Evolutionary conservation across 2,329 filamentous ascomycete species (phyloP).

Genomic region (Pyricularia sp.): DNA sequence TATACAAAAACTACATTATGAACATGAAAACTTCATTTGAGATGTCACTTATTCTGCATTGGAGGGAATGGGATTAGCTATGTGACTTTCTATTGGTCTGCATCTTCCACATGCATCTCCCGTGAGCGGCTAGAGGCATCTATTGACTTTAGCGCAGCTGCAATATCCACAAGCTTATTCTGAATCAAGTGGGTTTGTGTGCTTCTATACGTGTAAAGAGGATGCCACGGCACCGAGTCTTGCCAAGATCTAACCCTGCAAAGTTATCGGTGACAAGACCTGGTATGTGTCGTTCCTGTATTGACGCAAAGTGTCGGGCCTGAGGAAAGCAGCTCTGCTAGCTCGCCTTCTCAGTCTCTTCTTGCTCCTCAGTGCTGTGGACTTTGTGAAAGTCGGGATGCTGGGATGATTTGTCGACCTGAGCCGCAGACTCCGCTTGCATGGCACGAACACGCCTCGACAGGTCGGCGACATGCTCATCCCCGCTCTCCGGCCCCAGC

Average conservation of each 20-base stretch:
- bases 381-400: constrained; percentile 30
- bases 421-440: constrained; percentile 1
- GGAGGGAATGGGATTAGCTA: not conserved
- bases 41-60: not conserved
- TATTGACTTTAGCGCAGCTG: not conserved
- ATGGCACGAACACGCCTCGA: constrained; percentile 56
- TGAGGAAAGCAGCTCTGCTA: not conserved
- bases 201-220: not conserved
- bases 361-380: constrained; percentile 46
- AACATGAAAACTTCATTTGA: not conserved
- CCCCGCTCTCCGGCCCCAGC: constrained; percentile 66
- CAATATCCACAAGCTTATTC: not conserved
- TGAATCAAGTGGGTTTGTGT: too few species aligned
- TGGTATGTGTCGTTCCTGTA: not conserved
- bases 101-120: not conserved
- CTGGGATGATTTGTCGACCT: constrained; percentile 8
- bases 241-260: not conserved
- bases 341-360: constrained; percentile 43
- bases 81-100: not conserved
- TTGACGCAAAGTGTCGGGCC: not conserved
- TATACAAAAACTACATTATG: not conserved
- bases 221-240: not conserved
- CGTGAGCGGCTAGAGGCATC: too few species aligned
- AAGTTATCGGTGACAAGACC: not conserved
- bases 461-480: constrained; percentile 78